phyloP scores from a whole-genome alignment of 495 filamentous ascomycete species.

The Astrothelium subdiscretum region DNA sequence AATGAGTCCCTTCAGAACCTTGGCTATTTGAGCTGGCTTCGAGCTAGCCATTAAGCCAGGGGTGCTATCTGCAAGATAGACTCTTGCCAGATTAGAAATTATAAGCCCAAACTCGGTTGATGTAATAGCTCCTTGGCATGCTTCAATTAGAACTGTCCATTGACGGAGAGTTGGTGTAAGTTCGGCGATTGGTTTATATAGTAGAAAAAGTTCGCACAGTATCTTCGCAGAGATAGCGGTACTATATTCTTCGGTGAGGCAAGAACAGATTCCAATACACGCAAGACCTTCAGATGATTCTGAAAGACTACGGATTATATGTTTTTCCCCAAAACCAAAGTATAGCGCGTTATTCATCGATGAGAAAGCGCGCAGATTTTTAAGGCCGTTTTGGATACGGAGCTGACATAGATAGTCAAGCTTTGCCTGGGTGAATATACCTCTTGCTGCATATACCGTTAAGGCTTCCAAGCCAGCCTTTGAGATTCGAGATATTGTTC shows the following conservation, averaged over 20 bases:
- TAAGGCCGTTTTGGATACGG: background rate
- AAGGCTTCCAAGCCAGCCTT: background rate
- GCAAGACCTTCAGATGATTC: background rate
- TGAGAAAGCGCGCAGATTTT: background rate
- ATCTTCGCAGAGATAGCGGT: background rate
- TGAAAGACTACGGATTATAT: background rate
- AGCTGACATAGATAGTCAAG: background rate
- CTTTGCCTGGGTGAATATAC: background rate
- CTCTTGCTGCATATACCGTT: background rate
- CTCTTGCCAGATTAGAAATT: background rate
- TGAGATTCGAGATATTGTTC: background rate
- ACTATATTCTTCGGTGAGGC: background rate
- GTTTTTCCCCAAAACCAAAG: background rate
- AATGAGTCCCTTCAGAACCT: background rate
- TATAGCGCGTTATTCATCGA: background rate
- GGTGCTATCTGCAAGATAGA: background rate
- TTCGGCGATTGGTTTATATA: background rate
- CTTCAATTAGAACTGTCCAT: background rate
- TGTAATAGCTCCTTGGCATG: background rate
- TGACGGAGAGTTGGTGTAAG: background rate
- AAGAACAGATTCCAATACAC: background rate
- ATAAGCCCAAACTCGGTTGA: background rate
- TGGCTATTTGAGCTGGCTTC: background rate
- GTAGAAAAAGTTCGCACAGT: background rate
- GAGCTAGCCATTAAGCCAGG: background rate